These are phyloP conservation scores for Mucor piriformis DNA, from an alignment of 371 early-diverging fungal species.

Conservation along the genomic window DNA sequence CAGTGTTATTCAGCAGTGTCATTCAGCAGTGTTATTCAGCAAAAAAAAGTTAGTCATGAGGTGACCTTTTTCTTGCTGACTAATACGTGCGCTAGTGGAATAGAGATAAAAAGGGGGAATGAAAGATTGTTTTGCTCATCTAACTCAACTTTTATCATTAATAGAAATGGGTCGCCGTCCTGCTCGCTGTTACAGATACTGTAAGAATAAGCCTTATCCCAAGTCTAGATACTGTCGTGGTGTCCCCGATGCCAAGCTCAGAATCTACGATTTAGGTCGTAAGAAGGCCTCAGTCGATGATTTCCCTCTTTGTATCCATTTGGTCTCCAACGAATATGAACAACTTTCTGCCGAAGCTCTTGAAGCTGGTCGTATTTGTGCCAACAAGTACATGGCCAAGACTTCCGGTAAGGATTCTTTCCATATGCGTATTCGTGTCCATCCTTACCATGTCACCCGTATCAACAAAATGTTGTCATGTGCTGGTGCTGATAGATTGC, in stretches of 20 bases:
- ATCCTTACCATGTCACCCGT: slow-evolving; percentile 99
- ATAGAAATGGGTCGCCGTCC: slow-evolving; percentile 91
- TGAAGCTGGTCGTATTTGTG: slow-evolving; percentile 99
- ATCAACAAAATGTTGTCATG: slow-evolving; percentile 99
- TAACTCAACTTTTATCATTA: not conserved
- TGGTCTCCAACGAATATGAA: slow-evolving; percentile 98
- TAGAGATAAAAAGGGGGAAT: not conserved
- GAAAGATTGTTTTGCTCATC: not conserved
- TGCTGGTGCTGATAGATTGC: slow-evolving; percentile 99
- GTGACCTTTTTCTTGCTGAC: not conserved
- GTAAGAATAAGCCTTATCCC: slow-evolving; percentile 99
- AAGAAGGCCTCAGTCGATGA: slow-evolving; percentile 99
- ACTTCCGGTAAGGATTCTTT: slow-evolving; percentile 99
- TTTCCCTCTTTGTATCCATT: slow-evolving; percentile 97
- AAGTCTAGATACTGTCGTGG: slow-evolving; percentile 99
- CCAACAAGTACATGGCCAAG: slow-evolving; percentile 99
- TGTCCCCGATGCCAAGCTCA: slow-evolving; percentile 99
- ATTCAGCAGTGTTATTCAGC: no score
- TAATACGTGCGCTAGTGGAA: not conserved
- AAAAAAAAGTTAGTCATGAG: not conserved
- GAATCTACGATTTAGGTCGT: slow-evolving; percentile 99
- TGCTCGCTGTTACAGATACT: slow-evolving; percentile 99
- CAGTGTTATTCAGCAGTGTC: no score
- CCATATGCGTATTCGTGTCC: slow-evolving; percentile 99
- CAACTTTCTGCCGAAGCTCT: slow-evolving; percentile 99